phyloP scores from a whole-genome alignment of 371 early-diverging fungal species.

The Mortierella polycephala region DNA sequence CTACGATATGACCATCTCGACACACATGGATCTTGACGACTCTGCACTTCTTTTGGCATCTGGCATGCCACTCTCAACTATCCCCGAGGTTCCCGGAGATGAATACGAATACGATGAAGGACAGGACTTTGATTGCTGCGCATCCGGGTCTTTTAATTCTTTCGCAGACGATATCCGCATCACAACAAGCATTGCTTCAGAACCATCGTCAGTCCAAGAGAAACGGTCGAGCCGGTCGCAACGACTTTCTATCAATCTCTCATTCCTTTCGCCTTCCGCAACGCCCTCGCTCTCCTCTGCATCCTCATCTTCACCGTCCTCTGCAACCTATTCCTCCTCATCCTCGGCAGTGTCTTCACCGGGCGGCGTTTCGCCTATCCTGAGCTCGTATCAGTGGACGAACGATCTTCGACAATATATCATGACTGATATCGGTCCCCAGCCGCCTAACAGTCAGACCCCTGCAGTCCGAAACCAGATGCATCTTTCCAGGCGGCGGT shows the following conservation, averaged over 20 bases:
- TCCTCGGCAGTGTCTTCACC: slow-evolving; percentile 38
- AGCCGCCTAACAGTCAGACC: slow-evolving; percentile 41
- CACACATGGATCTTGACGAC: slow-evolving; percentile 10
- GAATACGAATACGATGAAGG: slow-evolving; percentile 22
- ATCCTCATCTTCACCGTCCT: slow-evolving; percentile 25
- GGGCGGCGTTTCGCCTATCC: slow-evolving; percentile 22
- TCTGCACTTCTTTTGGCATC: neutral
- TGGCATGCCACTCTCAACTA: slow-evolving; percentile 29
- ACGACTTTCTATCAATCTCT: slow-evolving; percentile 35
- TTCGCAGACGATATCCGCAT: slow-evolving; percentile 6
- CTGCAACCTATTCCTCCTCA: slow-evolving; percentile 23
- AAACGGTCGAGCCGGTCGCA: neutral
- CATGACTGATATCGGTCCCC: slow-evolving; percentile 53
- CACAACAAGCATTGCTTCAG: slow-evolving; percentile 1
- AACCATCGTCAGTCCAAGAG: neutral
- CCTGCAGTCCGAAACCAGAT: slow-evolving; percentile 20
- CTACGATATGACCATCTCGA: neutral
- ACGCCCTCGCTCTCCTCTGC: slow-evolving; percentile 7
- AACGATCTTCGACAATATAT: slow-evolving; percentile 47
- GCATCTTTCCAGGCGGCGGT: slow-evolving; percentile 19
- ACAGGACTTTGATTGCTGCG: neutral
- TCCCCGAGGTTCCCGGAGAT: slow-evolving; percentile 35
- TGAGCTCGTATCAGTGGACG: slow-evolving; percentile 37
- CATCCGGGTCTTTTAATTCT: neutral
- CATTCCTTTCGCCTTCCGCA: slow-evolving; percentile 24